A percentile compares a stretch with the other conserved stretches of the same genome.
phyloP scores from a whole-genome alignment of 106 monocot species.

The Alisma plantagoaquatica region DNA sequence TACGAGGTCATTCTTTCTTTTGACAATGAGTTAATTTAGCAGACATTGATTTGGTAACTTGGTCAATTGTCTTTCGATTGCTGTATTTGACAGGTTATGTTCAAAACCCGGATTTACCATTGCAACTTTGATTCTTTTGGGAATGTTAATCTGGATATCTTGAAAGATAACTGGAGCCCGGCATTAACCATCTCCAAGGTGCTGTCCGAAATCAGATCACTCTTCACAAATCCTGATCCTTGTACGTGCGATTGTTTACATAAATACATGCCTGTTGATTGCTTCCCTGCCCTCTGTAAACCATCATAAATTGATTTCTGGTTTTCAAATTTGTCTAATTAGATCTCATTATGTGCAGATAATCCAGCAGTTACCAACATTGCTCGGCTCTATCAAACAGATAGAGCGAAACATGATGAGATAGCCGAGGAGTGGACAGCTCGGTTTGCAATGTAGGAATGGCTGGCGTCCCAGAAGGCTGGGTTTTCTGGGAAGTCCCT shows the following conservation, averaged over 20 bases:
- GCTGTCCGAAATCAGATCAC: slow-evolving; percentile 53
- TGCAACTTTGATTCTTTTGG: slow-evolving; percentile 72
- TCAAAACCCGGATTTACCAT: slow-evolving; percentile 89
- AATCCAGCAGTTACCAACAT: slow-evolving; percentile 42
- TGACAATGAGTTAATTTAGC: not conserved
- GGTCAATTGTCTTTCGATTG: not conserved
- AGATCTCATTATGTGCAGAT: slow-evolving; percentile 31
- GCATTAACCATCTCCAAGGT: slow-evolving; percentile 86
- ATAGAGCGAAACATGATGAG: slow-evolving; percentile 68
- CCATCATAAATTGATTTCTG: not conserved
- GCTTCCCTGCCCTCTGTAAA: not conserved
- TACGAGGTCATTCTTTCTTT: not conserved
- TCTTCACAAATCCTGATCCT: slow-evolving; percentile 73
- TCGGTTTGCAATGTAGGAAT: slow-evolving; percentile 75
- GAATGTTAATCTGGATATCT: slow-evolving; percentile 53
- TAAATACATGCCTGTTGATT: too few species aligned
- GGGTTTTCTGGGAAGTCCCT: too few species aligned
- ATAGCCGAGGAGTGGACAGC: slow-evolving; percentile 75
- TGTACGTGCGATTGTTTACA: slow-evolving; percentile 33
- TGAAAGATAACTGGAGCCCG: slow-evolving; percentile 88
- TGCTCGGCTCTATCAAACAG: slow-evolving; percentile 52
- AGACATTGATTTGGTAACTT: not conserved
- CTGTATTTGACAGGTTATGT: slow-evolving; percentile 40
- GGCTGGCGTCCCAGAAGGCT: too few species aligned
- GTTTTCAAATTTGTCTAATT: not conserved